Base-by-base conservation (phyloP, 768 basidiomycete species). In the Mycena vitilis region DNA sequence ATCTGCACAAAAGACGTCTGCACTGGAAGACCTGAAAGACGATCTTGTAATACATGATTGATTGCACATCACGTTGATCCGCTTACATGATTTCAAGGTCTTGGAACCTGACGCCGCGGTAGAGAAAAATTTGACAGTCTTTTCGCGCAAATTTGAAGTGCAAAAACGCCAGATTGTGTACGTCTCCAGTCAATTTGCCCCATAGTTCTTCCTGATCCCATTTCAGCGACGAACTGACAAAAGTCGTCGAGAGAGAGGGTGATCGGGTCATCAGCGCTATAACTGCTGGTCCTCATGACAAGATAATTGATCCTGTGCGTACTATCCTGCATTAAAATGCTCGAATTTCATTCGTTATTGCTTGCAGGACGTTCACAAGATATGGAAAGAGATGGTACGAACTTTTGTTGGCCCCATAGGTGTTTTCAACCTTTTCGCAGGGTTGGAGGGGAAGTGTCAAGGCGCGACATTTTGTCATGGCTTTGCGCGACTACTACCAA, bases 371-470 rank as follows among this genome's bases (percentile, higher is more conserved):
- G 69, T 83, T 7, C 77, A 77, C 44, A 71, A 73, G 18, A 75
- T 83, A 20, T 83, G 82, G 82, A 79, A 78, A 70, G 80, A 79
- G 36, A 81, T 81, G 82, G 81, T 81, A 56, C 20, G 57, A 15
- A 15, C n/a, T 57, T n/a, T 15, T 36, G 30, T 30, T 30, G 30
- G 30, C 30, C 30, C 13, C 30, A 0, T 22, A 12, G 16, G 16
- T 47, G 51, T 60, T 2, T 54, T 37, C 18, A 30, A n/a, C 40
- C 30, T 13, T 23, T n/a, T 40, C 23, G 23, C 44, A 81, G 81
- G 74, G 75, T 44, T 83, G 82, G 82, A 72, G 74, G 11, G 75
- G 78, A 2, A 80, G 75, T 30, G 79, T 81, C 60, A 80, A 82
- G 60, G 71, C 79, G 4, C 73, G 74, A 0, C 77, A 79, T 40